Evolutionary conservation across 2,329 filamentous ascomycete species (phyloP).

Genomic region (Paradendryphiella salina): DNA sequence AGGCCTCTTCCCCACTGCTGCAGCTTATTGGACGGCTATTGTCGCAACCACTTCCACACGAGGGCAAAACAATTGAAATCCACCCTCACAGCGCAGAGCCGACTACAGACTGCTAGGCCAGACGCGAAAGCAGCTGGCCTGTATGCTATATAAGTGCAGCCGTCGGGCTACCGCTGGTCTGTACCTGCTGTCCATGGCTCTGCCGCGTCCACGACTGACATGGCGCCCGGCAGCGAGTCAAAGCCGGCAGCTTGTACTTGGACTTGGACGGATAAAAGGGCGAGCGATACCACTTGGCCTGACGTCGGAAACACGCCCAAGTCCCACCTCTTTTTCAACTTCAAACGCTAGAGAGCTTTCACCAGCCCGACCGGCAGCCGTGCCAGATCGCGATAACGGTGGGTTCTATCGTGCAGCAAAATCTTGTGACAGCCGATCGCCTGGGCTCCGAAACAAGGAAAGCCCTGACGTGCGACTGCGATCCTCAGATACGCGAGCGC

Average conservation of each 20-base stretch:
- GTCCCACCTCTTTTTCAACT: not conserved
- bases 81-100: slow-evolving; percentile 6
- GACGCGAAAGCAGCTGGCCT: slow-evolving; percentile 8
- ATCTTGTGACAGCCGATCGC: slow-evolving; percentile 3
- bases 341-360: not conserved
- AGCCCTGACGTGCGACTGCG: not conserved
- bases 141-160: not conserved
- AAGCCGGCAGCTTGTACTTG: slow-evolving; percentile 3
- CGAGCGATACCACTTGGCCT: slow-evolving; percentile 1
- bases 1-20: not conserved
- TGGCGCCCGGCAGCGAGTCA: slow-evolving; percentile 1
- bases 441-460: slow-evolving; percentile 3
- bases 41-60: not conserved
- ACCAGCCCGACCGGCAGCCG: not conserved
- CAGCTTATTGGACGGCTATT: not conserved
- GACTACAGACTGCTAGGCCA: slow-evolving; percentile 7
- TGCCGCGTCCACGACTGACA: not conserved
- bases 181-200: slow-evolving; percentile 1
- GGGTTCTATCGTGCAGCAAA: slow-evolving; percentile 8
- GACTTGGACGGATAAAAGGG: not conserved
- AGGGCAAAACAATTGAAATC: slow-evolving; percentile 2
- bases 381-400: not conserved
- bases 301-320: not conserved
- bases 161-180: slow-evolving; percentile 6
- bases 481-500: slow-evolving; percentile 20